phyloP scores from a whole-genome alignment of 345 rosid genomes.

The Eucalyptus sp. region DNA sequence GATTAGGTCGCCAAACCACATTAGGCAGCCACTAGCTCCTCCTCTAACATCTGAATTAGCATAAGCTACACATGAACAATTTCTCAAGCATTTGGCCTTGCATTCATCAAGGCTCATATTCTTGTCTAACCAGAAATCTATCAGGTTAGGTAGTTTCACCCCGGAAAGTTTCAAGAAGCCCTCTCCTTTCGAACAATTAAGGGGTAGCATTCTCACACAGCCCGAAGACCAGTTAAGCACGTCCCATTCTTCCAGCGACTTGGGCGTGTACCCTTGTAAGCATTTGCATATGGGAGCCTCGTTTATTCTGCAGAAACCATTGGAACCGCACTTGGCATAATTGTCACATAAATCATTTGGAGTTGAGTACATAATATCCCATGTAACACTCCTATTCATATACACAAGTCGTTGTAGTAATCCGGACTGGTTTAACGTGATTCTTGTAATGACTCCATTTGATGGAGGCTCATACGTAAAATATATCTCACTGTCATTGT shows the following conservation, averaged over 20 bases:
- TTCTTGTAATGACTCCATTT: background rate
- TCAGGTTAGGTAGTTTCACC: slow-evolving; percentile 5
- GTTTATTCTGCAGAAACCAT: background rate
- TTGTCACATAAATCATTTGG: background rate
- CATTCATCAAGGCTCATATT: slow-evolving; percentile 8
- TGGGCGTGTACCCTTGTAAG: slow-evolving; percentile 19
- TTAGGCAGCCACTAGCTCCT: slow-evolving; percentile 17
- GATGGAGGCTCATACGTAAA: background rate
- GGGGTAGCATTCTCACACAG: background rate
- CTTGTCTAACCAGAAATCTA: background rate
- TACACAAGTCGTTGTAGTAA: background rate
- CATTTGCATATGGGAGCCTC: slow-evolving; percentile 4
- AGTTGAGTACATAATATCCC: background rate
- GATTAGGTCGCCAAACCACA: slow-evolving; percentile 2
- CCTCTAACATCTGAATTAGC: slow-evolving; percentile 3
- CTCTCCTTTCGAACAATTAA: background rate
- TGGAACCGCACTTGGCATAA: background rate
- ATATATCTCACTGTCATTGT: background rate
- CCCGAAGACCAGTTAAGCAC: slow-evolving; percentile 6
- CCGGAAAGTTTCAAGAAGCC: background rate
- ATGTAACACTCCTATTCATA: background rate
- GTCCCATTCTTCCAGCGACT: slow-evolving; percentile 11
- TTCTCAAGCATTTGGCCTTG: slow-evolving; percentile 1
- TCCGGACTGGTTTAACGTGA: background rate
- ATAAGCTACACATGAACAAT: slow-evolving; percentile 29